These are phyloP conservation scores for Yamadazyma dushanensis DNA, from an alignment of 1,139 yeast genomes.

Conservation along the genomic window DNA sequence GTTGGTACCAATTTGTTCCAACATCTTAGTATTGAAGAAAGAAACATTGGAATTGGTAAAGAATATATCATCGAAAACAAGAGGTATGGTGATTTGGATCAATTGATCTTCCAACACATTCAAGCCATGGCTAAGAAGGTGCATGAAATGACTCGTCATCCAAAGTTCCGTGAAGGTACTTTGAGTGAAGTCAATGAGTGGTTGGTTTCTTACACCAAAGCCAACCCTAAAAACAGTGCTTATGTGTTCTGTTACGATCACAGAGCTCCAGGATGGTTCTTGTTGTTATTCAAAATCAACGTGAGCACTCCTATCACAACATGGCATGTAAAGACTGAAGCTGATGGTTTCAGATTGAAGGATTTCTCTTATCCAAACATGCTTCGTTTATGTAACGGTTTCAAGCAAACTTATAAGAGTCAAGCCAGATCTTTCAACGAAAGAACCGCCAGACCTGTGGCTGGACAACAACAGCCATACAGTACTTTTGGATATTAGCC, in stretches of 20 bases:
- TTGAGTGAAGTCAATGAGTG: conserved; percentile 80
- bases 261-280: conserved; percentile 90
- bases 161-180: conserved; percentile 85
- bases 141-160: conserved; percentile 80
- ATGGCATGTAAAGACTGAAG: conserved; percentile 89
- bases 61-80: conserved; percentile 68
- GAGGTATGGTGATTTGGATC: conserved; percentile 85
- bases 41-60: conserved; percentile 55
- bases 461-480: conserved; percentile 21
- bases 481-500: conserved; percentile 31
- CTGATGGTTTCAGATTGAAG: conserved; percentile 80
- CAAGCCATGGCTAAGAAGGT: conserved; percentile 83
- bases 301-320: conserved; percentile 71
- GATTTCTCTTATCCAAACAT: conserved; percentile 85
- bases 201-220: conserved; percentile 86
- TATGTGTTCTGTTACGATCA: conserved; percentile 92
- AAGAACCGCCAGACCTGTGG: conserved; percentile 15
- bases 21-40: conserved; percentile 84
- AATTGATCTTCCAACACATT: conserved; percentile 83
- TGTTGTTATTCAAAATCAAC: conserved; percentile 77
- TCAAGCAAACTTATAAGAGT: conserved; percentile 61
- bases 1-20: conserved; percentile 89
- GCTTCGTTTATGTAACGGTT: conserved; percentile 87
- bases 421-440: conserved; percentile 27
- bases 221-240: conserved; percentile 87